These are phyloP conservation scores for Afroboletus lepidellus DNA, from an alignment of 1,284 basidiomycete genomes.

Conservation along the genomic window DNA sequence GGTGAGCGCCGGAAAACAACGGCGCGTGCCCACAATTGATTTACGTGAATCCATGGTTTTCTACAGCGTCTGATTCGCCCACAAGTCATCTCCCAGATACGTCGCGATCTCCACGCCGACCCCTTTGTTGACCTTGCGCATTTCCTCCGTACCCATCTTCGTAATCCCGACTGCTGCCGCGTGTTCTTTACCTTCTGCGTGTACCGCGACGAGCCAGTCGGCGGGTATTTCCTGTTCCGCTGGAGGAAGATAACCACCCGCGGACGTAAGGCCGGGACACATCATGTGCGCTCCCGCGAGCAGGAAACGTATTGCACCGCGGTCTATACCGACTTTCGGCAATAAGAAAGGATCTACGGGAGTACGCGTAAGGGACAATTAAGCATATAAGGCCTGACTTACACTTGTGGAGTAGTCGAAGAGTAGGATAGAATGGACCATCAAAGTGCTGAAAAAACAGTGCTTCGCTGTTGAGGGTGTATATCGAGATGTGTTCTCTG, in stretches of 20 bases:
- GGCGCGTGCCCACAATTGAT: neutral
- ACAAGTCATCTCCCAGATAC: conserved; percentile 89
- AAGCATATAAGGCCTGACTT: conserved; percentile 32
- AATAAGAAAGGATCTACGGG: conserved; percentile 85
- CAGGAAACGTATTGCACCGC: conserved; percentile 97
- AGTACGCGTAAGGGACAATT: conserved; percentile 1
- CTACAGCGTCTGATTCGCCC: conserved; percentile 74
- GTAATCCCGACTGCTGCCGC: conserved; percentile 87
- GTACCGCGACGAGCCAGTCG: conserved; percentile 79
- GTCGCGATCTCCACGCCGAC: conserved; percentile 87
- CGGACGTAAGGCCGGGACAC: conserved; percentile 94
- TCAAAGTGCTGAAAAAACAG: conserved; percentile 98
- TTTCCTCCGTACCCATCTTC: conserved; percentile 85
- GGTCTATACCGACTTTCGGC: conserved; percentile 88
- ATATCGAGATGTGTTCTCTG: conserved; percentile 94
- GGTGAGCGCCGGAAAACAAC: neutral
- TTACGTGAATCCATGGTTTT: neutral
- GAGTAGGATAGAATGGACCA: conserved; percentile 86
- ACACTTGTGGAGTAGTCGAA: conserved; percentile 92
- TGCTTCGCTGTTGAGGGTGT: conserved; percentile 83
- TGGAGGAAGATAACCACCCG: conserved; percentile 86
- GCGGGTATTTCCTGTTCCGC: conserved; percentile 66
- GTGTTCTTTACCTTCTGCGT: conserved; percentile 95
- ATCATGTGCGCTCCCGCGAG: conserved; percentile 94
- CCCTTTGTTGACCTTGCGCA: conserved; percentile 86